Base-by-base conservation (phyloP, 495 filamentous ascomycete species). In the Daldinia grandis region DNA sequence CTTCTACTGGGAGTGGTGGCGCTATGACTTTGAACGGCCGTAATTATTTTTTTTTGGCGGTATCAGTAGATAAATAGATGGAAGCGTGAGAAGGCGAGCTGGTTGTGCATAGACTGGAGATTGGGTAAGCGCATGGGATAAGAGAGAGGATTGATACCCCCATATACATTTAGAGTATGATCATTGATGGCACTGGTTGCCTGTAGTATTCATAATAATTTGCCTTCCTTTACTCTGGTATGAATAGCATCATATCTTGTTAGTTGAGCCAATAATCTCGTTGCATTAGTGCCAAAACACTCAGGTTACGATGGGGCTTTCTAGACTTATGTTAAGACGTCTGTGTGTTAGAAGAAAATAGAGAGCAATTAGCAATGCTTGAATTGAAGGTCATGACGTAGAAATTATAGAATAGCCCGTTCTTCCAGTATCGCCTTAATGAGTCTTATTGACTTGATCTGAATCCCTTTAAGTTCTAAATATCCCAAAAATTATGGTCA, bases 141-240 rank as follows among this genome's bases (percentile, higher is more conserved):
- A 30, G 49, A 51, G 17, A 24, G 24, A 61, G 66, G 58, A 65
- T 62, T 71, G 68, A 71, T 71, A 71, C 68, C 68, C 67, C 62
- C 27, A 30, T 50, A 31, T 61, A 71, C 50, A 49, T n/a, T 69
- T 69, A 64, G 44, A 47, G 40, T 68, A 68, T 21, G 62, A 21
- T 68, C 14, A 14, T 68, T 56, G 27, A 35, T 51, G 50, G 51
- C 6, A 54, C 50, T 58, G 33, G 19, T 51, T 64, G 15, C 25
- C 49, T 4, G 24, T 21, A 21, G 21, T 12, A 47, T 47, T 53
- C 30, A 30, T 27, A 53, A 28, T 30, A 9, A 7, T 14, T 27
- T 7, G 58, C 30, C 58, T 49, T 47, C n/a, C 4, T 21, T 27
- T 25, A 30, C 2, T 28, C 17, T 28, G 37, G 53, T 49, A 47